Evolutionary conservation across 2,329 filamentous ascomycete genomes (phyloP).

Genomic region (Kalmusia sp.): DNA sequence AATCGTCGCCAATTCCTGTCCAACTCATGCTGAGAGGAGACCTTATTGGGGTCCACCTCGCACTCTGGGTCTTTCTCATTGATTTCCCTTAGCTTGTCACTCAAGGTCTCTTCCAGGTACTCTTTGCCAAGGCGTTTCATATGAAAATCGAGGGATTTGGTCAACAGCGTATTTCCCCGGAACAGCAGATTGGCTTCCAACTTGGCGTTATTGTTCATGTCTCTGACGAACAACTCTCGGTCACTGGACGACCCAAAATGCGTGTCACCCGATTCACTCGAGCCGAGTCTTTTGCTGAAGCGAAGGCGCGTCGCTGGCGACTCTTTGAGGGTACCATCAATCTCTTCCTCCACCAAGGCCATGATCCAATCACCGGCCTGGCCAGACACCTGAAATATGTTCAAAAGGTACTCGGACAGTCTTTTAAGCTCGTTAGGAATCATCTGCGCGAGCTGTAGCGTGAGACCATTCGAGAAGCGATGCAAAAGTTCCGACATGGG

Average conservation of each 20-base stretch:
- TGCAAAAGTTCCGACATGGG: conserved; percentile 83
- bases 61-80: conserved; percentile 90
- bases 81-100: conserved; percentile 86
- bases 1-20: conserved; percentile 84
- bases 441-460: conserved; percentile 80
- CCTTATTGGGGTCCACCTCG: conserved; percentile 89
- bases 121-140: conserved; percentile 95
- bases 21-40: conserved; percentile 72
- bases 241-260: conserved; percentile 59
- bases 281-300: conserved; percentile 74
- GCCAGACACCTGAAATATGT: conserved; percentile 94
- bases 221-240: conserved; percentile 74
- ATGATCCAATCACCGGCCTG: conserved; percentile 88
- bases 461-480: conserved; percentile 82
- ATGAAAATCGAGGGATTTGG: conserved; percentile 91
- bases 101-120: conserved; percentile 85
- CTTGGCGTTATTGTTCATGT: conserved; percentile 79
- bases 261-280: conserved; percentile 69
- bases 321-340: conserved; percentile 89
- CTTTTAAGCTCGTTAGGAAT: conserved; percentile 78
- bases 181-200: conserved; percentile 95
- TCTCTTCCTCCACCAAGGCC: conserved; percentile 93
- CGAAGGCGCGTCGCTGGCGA: conserved; percentile 70
- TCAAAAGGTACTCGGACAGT: conserved; percentile 85
- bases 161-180: conserved; percentile 91